Base-by-base conservation (phyloP, 2,329 filamentous ascomycete species). In the Colletotrichum sojae region DNA sequence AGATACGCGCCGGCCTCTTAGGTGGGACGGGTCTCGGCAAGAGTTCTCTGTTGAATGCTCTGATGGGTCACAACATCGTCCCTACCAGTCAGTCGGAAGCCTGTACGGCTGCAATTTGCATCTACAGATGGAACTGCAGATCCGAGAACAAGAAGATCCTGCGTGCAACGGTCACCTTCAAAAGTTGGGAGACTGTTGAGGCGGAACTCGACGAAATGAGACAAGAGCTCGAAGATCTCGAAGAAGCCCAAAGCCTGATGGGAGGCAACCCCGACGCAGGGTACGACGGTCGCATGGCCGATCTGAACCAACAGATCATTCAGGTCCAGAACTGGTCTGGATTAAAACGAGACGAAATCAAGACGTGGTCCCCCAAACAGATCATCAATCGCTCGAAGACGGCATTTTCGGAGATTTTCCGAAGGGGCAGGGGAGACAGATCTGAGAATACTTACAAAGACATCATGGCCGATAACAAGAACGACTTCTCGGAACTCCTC, bases 11-110 rank as follows among this genome's bases (percentile, higher is more conserved):
- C 1, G 69, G 69, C 1, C 6, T 71, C 8, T 8, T 51, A 2
- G 71, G 72, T 6, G 71, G 72, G 18, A 73, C 72, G 2, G 71
- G 72, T 1, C 36, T 69, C 4, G 71, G 72, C 9, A 73, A 73
- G 22, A 71, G 70, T 6, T 67, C 62, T 2, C 53, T 72, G 1
- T 61, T 73, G 13, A 73, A 73, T 10, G 63, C 68, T 2, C 48
- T 74, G 2, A 40, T 74, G 0, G 65, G 52, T 1, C 27, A 2
- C 9, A 13, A 63, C 8, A 52, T 74, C 12, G 63, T 63, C 1
- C 73, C 71, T 0, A 63, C 67, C 10, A 73, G 63, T 27, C 63
- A 72, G 6, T 54, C 22, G 2, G 73, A 72, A 2, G 73, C 73
- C 0, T 74, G 72, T 45, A 74, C 73, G 0, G 72, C 73, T 0